phyloP scores from a whole-genome alignment of 805 yeast species.

The Pichia scutulata region DNA sequence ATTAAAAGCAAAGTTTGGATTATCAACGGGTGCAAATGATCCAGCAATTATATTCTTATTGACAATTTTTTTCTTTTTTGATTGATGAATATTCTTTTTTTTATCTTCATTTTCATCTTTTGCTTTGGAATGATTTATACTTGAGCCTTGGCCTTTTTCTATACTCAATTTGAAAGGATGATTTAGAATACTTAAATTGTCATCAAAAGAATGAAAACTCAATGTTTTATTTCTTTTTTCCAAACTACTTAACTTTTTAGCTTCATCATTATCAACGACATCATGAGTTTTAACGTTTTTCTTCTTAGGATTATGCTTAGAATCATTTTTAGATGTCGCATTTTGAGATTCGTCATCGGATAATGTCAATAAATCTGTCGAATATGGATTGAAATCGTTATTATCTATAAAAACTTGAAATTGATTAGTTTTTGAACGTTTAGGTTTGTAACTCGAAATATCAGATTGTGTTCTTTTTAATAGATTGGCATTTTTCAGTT shows the following conservation, averaged over 20 bases:
- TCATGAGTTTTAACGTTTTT: not conserved
- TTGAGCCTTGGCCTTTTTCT: not conserved
- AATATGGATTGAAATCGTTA: constrained; percentile 1
- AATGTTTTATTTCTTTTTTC: not conserved
- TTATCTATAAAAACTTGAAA: not conserved
- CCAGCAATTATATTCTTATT: not conserved
- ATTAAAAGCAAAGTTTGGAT: constrained; percentile 16
- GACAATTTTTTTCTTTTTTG: not conserved
- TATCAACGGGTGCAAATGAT: constrained; percentile 7
- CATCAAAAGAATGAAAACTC: not conserved
- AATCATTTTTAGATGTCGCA: not conserved
- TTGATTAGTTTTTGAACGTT: not conserved
- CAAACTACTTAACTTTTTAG: not conserved
- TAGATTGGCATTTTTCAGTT: not conserved
- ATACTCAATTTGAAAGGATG: not conserved
- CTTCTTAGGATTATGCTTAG: not conserved
- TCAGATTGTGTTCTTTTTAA: not conserved
- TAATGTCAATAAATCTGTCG: constrained; percentile 4
- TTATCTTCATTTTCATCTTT: not conserved
- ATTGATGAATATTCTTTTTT: not conserved
- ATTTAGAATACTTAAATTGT: not conserved
- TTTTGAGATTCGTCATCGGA: constrained; percentile 6
- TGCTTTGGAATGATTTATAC: not conserved
- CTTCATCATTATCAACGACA: not conserved
- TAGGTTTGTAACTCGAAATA: not conserved